These are phyloP conservation scores for Pichia sp. DNA, from an alignment of 1,139 yeast genomes.

Conservation along the genomic window DNA sequence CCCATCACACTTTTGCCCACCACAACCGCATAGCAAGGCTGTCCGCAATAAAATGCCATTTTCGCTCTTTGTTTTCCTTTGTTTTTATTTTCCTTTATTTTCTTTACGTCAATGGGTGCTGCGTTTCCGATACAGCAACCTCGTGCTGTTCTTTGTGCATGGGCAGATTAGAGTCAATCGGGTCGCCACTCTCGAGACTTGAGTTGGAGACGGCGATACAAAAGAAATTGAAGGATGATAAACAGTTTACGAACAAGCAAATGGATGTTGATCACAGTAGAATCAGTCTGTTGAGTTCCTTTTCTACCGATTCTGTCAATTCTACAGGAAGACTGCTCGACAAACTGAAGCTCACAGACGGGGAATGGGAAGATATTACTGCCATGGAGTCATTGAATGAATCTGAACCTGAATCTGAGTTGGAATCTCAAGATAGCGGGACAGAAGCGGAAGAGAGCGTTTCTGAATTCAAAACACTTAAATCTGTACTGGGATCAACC, in stretches of 20 bases:
- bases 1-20: no score
- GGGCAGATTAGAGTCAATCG: no score
- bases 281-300: constrained; percentile 23
- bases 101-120: no score
- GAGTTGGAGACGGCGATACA: constrained; percentile 4
- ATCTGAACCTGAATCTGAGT: not conserved
- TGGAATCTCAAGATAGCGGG: not conserved
- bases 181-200: constrained; percentile 7
- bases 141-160: no score
- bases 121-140: no score
- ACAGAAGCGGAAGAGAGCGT: constrained; percentile 1
- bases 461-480: constrained; percentile 16
- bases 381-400: not conserved
- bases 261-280: constrained; percentile 1
- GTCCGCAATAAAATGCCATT: no score
- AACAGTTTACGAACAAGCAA: not conserved
- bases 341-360: constrained; percentile 28
- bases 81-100: no score
- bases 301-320: constrained; percentile 24
- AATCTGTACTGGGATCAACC: constrained; percentile 12
- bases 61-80: no score
- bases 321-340: constrained; percentile 31
- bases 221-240: not conserved
- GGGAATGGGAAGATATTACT: constrained; percentile 14
- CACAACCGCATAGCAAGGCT: no score